These are phyloP conservation scores for Penicillium sp. DNA, from an alignment of 2,329 filamentous ascomycete species.

Conservation along the genomic window DNA sequence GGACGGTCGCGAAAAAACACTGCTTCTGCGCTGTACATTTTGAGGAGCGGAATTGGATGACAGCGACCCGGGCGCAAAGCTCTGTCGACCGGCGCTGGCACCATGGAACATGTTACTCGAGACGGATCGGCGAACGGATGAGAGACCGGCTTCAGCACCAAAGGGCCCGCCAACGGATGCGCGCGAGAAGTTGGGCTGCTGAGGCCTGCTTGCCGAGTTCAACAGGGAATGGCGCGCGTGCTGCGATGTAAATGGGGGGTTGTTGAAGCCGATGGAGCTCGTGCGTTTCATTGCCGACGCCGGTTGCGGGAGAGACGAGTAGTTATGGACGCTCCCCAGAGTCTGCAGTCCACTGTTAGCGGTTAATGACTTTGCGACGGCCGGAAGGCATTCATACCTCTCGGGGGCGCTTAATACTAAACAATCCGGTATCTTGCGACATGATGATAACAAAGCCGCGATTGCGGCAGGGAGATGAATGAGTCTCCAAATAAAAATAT, in stretches of 20 bases:
- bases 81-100: conserved; percentile 62
- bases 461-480: conserved; percentile 19
- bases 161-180: conserved; percentile 71
- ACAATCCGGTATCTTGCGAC: conserved; percentile 83
- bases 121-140: conserved; percentile 76
- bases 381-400: conserved; percentile 59
- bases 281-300: conserved; percentile 91
- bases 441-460: conserved; percentile 49
- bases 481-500: background rate
- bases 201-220: conserved; percentile 75
- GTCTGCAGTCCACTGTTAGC: conserved; percentile 51
- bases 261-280: conserved; percentile 66
- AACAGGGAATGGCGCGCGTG: conserved; percentile 85
- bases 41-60: conserved; percentile 52
- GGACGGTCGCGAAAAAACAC: conserved; percentile 73
- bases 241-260: conserved; percentile 61
- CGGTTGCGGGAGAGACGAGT: conserved; percentile 82
- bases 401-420: conserved; percentile 85
- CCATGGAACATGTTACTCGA: conserved; percentile 62
- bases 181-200: conserved; percentile 80
- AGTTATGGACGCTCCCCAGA: conserved; percentile 75
- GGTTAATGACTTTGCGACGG: conserved; percentile 10
- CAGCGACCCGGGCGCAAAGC: conserved; percentile 60
- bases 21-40: conserved; percentile 66
- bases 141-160: conserved; percentile 71